Base-by-base conservation (phyloP, 768 basidiomycete genomes). In the Boletus rubroflammeus region DNA sequence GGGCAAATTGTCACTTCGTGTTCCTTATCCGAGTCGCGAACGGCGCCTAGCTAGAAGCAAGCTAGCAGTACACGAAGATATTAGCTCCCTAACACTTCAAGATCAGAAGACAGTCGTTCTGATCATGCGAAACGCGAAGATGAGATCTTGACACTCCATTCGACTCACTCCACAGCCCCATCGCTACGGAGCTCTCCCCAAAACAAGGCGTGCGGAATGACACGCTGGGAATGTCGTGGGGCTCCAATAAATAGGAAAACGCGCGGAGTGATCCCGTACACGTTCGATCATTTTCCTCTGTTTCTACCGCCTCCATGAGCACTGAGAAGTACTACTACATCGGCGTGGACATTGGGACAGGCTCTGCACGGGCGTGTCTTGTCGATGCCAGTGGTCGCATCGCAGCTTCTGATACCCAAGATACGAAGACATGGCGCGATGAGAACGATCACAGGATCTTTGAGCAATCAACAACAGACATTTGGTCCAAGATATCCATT, bases 401-500 rank as follows among this genome's bases (percentile, higher is more conserved):
- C 53, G 73, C 86, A 49, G 89, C 92, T 6, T 90, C 93, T 34
- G 83, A 85, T 60, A 87, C 87, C 48, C 83, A 90, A 65, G 80
- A 83, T 21, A 98, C 88, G n/a, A 78, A 75, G 50, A 98, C 94
- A 10, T 94, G 82, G 77, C 86, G 96, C 58, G 89, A 93, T 74
- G 76, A 82, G 1, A 67, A 79, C 31, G 92, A 98, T 78, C 85
- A 92, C 67, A 80, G 88, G 53, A 94, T 98, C 75, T 99, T 97
- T 69, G 97, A 99, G 72, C 97, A 99, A 71, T 96, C 93, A 31
- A 93, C 93, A 0, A 73, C 75, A 23, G 82, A 98, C 64, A 95
- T 97, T 72, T 95, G 93, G 95, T 68, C 73, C 8, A 78, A 80
- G 48, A 85, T 93, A 53, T 80, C 81, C 40, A 72, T 68, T 50